These are phyloP conservation scores for Rhynchospora tenuis DNA, from an alignment of 176 grass and related monocot genomes.

Conservation along the genomic window DNA sequence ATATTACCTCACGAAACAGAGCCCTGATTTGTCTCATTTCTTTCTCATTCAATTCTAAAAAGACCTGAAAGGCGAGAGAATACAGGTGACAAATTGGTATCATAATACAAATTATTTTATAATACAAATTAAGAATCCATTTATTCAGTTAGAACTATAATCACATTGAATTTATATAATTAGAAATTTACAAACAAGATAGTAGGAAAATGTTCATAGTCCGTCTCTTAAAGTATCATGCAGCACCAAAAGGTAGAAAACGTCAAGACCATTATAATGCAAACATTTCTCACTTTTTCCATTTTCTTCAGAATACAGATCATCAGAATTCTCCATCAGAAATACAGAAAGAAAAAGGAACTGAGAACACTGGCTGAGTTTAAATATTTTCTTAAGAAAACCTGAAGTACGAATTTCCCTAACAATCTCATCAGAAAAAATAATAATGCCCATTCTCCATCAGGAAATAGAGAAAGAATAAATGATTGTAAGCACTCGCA, in stretches of 20 bases:
- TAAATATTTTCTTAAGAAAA: not conserved
- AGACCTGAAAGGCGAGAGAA: constrained; percentile 56
- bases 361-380: not conserved
- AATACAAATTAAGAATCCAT: not conserved
- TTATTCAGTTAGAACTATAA: not conserved
- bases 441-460: too few relatives aligned
- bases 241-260: not conserved
- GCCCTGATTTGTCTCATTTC: constrained; percentile 64
- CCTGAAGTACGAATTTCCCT: too few relatives aligned
- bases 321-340: not conserved
- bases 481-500: too few relatives aligned
- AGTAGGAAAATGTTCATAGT: not conserved
- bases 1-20: constrained; percentile 67
- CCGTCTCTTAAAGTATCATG: not conserved
- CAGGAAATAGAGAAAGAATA: too few relatives aligned
- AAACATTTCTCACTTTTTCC: not conserved
- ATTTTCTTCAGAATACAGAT: not conserved
- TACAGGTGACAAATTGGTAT: not conserved
- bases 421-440: too few relatives aligned
- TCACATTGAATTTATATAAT: not conserved
- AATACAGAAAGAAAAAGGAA: not conserved
- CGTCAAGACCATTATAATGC: not conserved
- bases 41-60: constrained; percentile 82
- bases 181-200: not conserved
- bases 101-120: not conserved